A percentile compares a stretch with the other conserved stretches of the same genome.
These are phyloP conservation scores for Henningerozyma blattae DNA, from an alignment of 805 yeast genomes.

Conservation along the genomic window DNA sequence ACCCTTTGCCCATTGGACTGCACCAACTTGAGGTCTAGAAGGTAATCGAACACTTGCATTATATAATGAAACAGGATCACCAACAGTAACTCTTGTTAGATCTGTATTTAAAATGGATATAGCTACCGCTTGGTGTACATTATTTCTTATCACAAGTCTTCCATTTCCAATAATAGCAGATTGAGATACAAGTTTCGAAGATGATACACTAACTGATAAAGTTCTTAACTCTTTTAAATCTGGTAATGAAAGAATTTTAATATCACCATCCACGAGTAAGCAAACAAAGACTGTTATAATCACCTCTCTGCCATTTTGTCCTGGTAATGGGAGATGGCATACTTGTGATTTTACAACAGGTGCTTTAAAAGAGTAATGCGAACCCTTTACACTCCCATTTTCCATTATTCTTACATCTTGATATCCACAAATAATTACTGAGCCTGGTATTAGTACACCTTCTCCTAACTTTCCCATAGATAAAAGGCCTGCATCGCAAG, in stretches of 20 bases:
- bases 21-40: slow-evolving; percentile 65
- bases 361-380: slow-evolving; percentile 48
- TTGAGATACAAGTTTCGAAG: slow-evolving; percentile 29
- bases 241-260: slow-evolving; percentile 43
- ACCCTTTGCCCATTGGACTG: slow-evolving; percentile 82
- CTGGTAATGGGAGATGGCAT: slow-evolving; percentile 26
- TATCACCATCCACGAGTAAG: slow-evolving; percentile 33
- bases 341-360: slow-evolving; percentile 39
- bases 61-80: slow-evolving; percentile 46
- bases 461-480: slow-evolving; percentile 46
- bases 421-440: slow-evolving; percentile 41
- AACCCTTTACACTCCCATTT: slow-evolving; percentile 47
- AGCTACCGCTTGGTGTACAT: slow-evolving; percentile 41
- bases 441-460: slow-evolving; percentile 53
- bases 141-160: slow-evolving; percentile 44
- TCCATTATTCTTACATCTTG: slow-evolving; percentile 53
- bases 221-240: slow-evolving; percentile 47
- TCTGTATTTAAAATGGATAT: slow-evolving; percentile 39
- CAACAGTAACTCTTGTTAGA: slow-evolving; percentile 20
- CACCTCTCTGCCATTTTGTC: slow-evolving; percentile 11
- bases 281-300: slow-evolving; percentile 38
- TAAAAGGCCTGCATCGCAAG: slow-evolving; percentile 51
- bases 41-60: slow-evolving; percentile 60
- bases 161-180: slow-evolving; percentile 41
- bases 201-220: slow-evolving; percentile 33